phyloP scores from a whole-genome alignment of 352 stramenopile genomes.

The Hyaloperonospora brassicae region DNA sequence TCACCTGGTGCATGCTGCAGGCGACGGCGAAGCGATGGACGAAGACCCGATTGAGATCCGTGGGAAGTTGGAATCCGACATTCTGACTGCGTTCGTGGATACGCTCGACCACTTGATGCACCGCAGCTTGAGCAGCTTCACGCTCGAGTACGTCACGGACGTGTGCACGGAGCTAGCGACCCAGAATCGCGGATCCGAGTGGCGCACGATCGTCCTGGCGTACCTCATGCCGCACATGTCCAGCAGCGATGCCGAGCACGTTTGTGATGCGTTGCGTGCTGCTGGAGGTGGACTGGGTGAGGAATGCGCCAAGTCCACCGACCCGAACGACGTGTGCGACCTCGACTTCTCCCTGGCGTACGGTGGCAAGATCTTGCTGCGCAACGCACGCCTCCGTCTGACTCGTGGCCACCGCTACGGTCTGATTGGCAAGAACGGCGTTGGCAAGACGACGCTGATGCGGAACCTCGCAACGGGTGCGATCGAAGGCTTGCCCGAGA shows the following conservation, averaged over 20 bases:
- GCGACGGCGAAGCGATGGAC: constrained; percentile 40
- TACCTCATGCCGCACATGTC: constrained; percentile 57
- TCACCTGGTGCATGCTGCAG: constrained; percentile 49
- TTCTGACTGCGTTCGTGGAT: constrained; percentile 38
- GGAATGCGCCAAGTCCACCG: constrained; percentile 44
- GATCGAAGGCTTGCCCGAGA: constrained; percentile 86
- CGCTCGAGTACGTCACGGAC: constrained; percentile 51
- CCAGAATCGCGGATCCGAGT: constrained; percentile 50
- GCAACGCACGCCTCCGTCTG: constrained; percentile 93
- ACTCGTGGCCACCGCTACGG: constrained; percentile 93
- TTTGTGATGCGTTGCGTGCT: constrained; percentile 44
- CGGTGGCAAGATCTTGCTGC: constrained; percentile 92
- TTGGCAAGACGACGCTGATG: constrained; percentile 95
- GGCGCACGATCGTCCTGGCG: constrained; percentile 38
- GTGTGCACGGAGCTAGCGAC: constrained; percentile 54
- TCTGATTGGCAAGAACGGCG: constrained; percentile 94
- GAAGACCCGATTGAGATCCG: constrained; percentile 53
- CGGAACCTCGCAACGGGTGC: constrained; percentile 85
- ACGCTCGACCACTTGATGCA: constrained; percentile 41
- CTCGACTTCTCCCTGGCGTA: constrained; percentile 69
- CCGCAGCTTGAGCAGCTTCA: constrained; percentile 42
- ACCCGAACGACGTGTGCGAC: constrained; percentile 66
- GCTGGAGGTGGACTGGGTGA: constrained; percentile 45
- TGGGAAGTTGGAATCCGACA: constrained; percentile 37
- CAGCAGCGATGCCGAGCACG: constrained; percentile 35